Base-by-base conservation (phyloP, 225 moss, liverwort and hornwort genomes). In the Sphagnum contortum region DNA sequence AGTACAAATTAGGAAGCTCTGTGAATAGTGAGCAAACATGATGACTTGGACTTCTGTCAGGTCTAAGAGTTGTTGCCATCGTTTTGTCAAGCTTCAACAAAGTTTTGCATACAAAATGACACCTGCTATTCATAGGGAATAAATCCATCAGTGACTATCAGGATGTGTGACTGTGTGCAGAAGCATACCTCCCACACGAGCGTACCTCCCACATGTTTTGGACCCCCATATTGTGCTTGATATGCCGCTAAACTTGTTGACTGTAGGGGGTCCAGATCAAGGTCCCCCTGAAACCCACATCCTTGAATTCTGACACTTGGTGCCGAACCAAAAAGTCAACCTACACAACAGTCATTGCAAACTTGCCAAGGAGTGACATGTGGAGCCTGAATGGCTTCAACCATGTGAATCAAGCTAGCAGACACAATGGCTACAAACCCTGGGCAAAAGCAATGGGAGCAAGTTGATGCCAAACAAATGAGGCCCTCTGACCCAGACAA, bases 251-350 rank as follows among this genome's bases (percentile, higher is more conserved):
- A 80, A 69, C 65, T 79, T 69, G 51, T 62, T 74, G 68, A 45
- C 71, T 45, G 63, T 61, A 44, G 66, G 80, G 14, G 77, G 80
- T 10, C 94, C 29, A 86, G 60, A 69, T 88, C 12, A 98, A 98
- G 72, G 85, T 91, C 4, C 90, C 96, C 47, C 77, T 98, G 6
- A 98, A 89, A 69, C 82, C 92, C 49, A 91, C 89, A 4, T 93
- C 92, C 70, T 79, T 98, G 53, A 87, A 87, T 78, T 92, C 92
- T 70, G 92, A 98, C 68, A 83, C 81, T 48, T 72, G 87, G 80
- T 88, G 89, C 62, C 57, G 85, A 44, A 65, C 75, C 60, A 87
- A 94, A 59, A 76, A 88, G 72, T 62, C 75, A 75, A 5, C 52
- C 6, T 9, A 52, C 6, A 9, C 52, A 52, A 6, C 52, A 52